Evolutionary conservation across 2,329 filamentous ascomycete species (phyloP).

Genomic region (Pseudofabraea citricarpa): DNA sequence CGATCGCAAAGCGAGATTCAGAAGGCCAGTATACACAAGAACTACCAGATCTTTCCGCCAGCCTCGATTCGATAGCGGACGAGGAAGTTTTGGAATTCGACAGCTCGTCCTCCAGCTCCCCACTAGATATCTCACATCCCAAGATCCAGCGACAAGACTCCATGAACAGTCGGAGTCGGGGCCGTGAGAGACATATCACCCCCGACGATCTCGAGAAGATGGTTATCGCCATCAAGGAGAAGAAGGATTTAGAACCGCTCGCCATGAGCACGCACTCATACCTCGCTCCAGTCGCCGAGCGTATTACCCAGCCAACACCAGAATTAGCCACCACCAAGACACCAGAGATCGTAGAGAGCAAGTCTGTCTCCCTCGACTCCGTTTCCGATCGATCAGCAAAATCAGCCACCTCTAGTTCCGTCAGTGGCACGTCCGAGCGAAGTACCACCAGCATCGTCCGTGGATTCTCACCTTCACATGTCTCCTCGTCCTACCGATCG

Average conservation of each 20-base stretch:
- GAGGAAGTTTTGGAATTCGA: constrained; percentile 59
- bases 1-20: constrained; percentile 25
- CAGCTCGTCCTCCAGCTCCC: constrained; percentile 39
- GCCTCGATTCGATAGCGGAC: constrained; percentile 69
- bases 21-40: constrained; percentile 42
- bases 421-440: constrained; percentile 27
- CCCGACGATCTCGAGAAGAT: constrained; percentile 90
- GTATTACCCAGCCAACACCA: constrained; percentile 29
- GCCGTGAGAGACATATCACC: constrained; percentile 84
- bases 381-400: constrained; percentile 17
- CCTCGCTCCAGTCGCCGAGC: constrained; percentile 39
- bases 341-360: constrained; percentile 26
- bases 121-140: constrained; percentile 58
- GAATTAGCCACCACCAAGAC: constrained; percentile 44
- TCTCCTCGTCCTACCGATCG: constrained; percentile 63
- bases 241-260: constrained; percentile 60
- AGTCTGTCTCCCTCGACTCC: constrained; percentile 20
- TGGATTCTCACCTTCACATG: constrained; percentile 76
- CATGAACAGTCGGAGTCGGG: constrained; percentile 64
- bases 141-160: constrained; percentile 69
- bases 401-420: constrained; percentile 38
- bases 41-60: constrained; percentile 70
- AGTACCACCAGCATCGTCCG: constrained; percentile 64
- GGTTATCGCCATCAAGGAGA: constrained; percentile 86
- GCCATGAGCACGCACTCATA: constrained; percentile 32